Evolutionary conservation across 768 basidiomycete species (phyloP), one percentile per base, ranked within the genome.

Genomic region (Lactarius psammicola): DNA sequence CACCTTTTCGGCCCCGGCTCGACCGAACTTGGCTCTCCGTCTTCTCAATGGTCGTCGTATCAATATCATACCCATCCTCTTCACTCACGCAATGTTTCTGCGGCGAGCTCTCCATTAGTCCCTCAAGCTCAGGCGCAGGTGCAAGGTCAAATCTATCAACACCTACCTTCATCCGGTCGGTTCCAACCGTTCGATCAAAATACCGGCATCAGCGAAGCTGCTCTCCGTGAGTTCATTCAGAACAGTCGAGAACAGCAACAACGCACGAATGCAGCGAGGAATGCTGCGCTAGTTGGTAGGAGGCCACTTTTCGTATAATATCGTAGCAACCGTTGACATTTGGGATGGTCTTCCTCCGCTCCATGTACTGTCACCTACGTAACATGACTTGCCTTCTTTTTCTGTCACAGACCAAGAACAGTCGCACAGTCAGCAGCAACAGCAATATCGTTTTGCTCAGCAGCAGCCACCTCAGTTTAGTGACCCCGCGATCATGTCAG

Each of bases 151-250:
- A 76, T 53, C 72, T 74, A 59, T 78, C 77, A 66, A 53, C 77
- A 79, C 30, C 66, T 70, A 59, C 71, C 65, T 18, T 71, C 72
- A 38, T 76, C 78, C 40, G 71, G 72, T 59, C 81, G 82, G 11
- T 85, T 86, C 71, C 85, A 87, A 64, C 82, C 84, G 6, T 85
- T 86, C 68, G 82, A 83, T 67, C 81, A 80, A 33, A 79, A 17
- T n/a, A 15, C 44, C 17, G 62, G 80, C 51, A 76, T 91, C 60
- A 90, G 88, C 70, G 90, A 92, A 75, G 87, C 87, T 17, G 87
- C 90, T 72, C 80, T 92, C 68, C 82, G 90, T 65, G 88, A 90
- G 68, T 84, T 92, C 63, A 89, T 92, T 62, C 85, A 85, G 72
- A 82, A 83, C 30, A 90, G 87, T 72, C 84, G 86, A 60, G 86